Conservation (phyloP, 768 basidiomycete genomes). For the Naganishia onofrii region DNA sequence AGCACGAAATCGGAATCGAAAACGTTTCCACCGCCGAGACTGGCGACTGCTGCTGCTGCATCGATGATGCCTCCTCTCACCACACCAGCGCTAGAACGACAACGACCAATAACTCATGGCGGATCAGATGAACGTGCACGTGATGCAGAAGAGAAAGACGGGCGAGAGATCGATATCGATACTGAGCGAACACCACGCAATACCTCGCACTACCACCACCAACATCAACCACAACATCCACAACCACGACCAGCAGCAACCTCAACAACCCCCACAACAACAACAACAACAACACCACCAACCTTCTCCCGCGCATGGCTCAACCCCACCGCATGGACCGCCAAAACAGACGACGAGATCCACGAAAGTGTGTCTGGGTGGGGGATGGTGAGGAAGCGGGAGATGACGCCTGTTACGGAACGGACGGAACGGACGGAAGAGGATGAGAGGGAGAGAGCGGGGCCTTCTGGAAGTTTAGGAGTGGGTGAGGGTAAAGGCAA, state of each 20-base stretch:
- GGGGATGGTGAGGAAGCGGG: slow-evolving; percentile 13
- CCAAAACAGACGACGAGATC: not conserved
- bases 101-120: no score
- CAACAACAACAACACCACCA: not conserved
- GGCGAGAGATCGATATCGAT: no score
- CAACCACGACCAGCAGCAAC: no score
- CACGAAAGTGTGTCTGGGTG: not conserved
- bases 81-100: no score
- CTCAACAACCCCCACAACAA: no score
- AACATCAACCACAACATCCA: no score
- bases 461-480: not conserved
- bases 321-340: not conserved
- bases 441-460: no score
- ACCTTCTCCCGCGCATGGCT: slow-evolving; percentile 20
- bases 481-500: not conserved
- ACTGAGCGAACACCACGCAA: not conserved
- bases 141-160: not conserved
- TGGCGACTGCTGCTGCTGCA: not conserved
- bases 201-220: not conserved
- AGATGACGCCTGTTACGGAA: slow-evolving; percentile 26
- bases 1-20: not conserved
- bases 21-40: not conserved
- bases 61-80: no score
- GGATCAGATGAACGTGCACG: no score
- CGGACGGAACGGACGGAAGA: slow-evolving; percentile 20